A percentile compares a stretch with the other conserved stretches of the same genome.
These are phyloP conservation scores for Albifimbria verrucaria DNA, from an alignment of 2,329 filamentous ascomycete species.

Conservation along the genomic window DNA sequence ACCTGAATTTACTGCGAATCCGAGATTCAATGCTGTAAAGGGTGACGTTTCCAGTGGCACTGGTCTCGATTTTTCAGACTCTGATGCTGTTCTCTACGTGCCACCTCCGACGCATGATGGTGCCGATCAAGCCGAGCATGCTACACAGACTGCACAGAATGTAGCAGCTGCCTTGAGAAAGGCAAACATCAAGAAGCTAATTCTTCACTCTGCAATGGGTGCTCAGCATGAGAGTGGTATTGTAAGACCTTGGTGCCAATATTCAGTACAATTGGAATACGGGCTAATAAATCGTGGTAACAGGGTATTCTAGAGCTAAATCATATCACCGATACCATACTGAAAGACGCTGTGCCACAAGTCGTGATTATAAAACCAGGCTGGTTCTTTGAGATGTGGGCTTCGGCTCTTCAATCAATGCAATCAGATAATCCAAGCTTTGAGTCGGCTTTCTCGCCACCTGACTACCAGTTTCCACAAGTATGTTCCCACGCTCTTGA, in stretches of 20 bases:
- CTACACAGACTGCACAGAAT: slow-evolving; percentile 17
- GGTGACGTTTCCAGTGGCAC: slow-evolving; percentile 25
- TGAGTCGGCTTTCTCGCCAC: slow-evolving; percentile 22
- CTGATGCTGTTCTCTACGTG: slow-evolving; percentile 29
- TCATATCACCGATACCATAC: slow-evolving; percentile 15
- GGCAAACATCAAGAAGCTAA: slow-evolving; percentile 15
- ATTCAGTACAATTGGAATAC: background rate
- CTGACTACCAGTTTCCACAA: slow-evolving; percentile 28
- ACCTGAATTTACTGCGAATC: slow-evolving; percentile 20
- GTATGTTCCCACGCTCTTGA: slow-evolving; percentile 12
- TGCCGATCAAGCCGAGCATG: slow-evolving; percentile 18
- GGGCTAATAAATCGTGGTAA: background rate
- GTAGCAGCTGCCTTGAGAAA: slow-evolving; percentile 18
- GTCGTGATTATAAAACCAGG: slow-evolving; percentile 15
- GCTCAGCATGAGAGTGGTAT: slow-evolving; percentile 25
- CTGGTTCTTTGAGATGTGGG: slow-evolving; percentile 20
- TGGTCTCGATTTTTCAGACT: slow-evolving; percentile 23
- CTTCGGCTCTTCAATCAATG: slow-evolving; percentile 12
- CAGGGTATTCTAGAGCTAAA: slow-evolving; percentile 23
- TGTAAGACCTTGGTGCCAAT: slow-evolving; percentile 14
- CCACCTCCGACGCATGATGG: slow-evolving; percentile 26
- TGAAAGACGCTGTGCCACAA: slow-evolving; percentile 15
- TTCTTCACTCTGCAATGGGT: slow-evolving; percentile 26
- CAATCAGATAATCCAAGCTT: slow-evolving; percentile 18
- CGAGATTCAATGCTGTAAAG: slow-evolving; percentile 24